Base-by-base conservation (phyloP, 495 filamentous ascomycete species). In the Eremomyces bilateralis region DNA sequence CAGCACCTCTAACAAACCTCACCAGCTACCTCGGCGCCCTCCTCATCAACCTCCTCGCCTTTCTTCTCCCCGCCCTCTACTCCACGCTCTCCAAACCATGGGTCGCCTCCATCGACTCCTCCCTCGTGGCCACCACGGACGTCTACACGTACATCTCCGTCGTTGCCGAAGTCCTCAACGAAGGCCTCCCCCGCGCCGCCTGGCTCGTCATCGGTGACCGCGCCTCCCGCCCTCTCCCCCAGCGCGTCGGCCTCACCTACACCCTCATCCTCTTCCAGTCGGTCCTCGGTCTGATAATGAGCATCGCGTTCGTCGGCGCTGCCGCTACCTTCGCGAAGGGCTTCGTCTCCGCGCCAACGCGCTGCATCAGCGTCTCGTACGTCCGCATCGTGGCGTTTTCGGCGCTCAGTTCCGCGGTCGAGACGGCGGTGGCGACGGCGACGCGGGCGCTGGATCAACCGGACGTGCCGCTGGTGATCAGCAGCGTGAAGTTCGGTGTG, bases 171-270 rank as follows among this genome's bases (percentile, higher is more conserved):
- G 73, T 78, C 1, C 52, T 81, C 28, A 81, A 81, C 50, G 74
- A 83, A 44, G 73, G 75, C 11, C 66, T 81, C 4, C 76, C 76
- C 0, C 59, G 74, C 16, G 64, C 72, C 0, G 63, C 74, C 4
- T 81, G 70, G 69, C 52, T 72, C 12, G 58, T 75, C 37, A 80
- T 81, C 42, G 76, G 69, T 6, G 72, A 81, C 53, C 63, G 63
- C 33, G 48, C 61, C 4, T 65, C 65, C 1, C 63, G 73, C 8
- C 57, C 56, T 1, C 41, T 62, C 2, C 20, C 50, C 4, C 58
- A 64, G 4, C 64, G 76, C 0, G 47, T 80, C 16, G 48, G 55
- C 3, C 63, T 83, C 5, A 54, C 75, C 0, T 61, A 77, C 38
- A 78, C 73, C 0, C 56, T 81, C 16, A 66, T 81, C 20, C 22